Evolutionary conservation across 1,284 basidiomycete genomes (phyloP).

Genomic region (Apiotrichum veenhuisii): DNA sequence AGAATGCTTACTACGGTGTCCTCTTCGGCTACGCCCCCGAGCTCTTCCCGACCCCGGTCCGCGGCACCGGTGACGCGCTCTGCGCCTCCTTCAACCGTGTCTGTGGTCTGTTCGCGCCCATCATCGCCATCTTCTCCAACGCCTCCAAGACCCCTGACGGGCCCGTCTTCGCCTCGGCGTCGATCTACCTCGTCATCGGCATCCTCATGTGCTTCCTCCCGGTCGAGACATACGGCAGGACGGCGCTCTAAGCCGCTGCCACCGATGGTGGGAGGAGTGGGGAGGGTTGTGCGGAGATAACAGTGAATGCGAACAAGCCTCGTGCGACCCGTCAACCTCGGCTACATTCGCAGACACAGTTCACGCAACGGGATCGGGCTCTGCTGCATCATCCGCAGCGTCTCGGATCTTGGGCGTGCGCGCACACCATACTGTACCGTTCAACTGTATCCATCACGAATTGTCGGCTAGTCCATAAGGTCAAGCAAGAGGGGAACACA

Average conservation of each 20-base stretch:
- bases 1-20: slow-evolving; percentile 55
- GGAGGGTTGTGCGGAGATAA: no score
- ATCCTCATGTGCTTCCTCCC: slow-evolving; percentile 57
- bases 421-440: no score
- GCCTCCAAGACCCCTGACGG: slow-evolving; percentile 43
- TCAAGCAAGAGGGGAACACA: no score
- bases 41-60: slow-evolving; percentile 61
- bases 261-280: no score
- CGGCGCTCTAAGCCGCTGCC: slow-evolving; percentile 11
- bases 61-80: slow-evolving; percentile 63
- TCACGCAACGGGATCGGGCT: no score
- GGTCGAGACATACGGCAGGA: slow-evolving; percentile 56
- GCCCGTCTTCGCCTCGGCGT: slow-evolving; percentile 59
- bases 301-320: no score
- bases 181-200: slow-evolving; percentile 52
- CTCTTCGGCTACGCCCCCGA: slow-evolving; percentile 63
- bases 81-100: slow-evolving; percentile 58
- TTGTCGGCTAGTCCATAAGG: no score
- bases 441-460: no score
- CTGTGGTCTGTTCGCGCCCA: slow-evolving; percentile 52
- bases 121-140: slow-evolving; percentile 30
- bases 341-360: no score
- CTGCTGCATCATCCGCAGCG: no score
- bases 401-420: no score
- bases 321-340: no score